A percentile compares a stretch with the other conserved stretches of the same genome.
These are phyloP conservation scores for Fusarium penzigii DNA, from an alignment of 2,329 filamentous ascomycete species.

Conservation along the genomic window DNA sequence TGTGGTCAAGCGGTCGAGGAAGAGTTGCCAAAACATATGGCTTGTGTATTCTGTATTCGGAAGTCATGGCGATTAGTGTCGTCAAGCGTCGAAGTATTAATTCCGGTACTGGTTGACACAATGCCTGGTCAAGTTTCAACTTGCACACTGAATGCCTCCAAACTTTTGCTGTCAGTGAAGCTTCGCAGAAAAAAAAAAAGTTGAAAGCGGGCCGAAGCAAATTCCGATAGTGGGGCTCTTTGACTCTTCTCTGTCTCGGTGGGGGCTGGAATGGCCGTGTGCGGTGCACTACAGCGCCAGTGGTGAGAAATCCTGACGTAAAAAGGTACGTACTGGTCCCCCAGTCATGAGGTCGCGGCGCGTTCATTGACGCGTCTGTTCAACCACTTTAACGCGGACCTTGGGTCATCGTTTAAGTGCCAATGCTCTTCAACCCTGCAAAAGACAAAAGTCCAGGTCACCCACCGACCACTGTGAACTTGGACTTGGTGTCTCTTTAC, in stretches of 20 bases:
- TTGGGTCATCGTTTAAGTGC: conserved; percentile 6
- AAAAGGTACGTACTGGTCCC: conserved; percentile 19
- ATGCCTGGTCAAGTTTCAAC: conserved; percentile 20
- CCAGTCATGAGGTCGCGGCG: conserved; percentile 5
- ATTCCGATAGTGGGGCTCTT: conserved; percentile 36
- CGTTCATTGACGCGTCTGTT: conserved; percentile 24
- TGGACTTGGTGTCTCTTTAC: background rate
- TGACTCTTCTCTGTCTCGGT: conserved; percentile 2
- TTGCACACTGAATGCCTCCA: conserved; percentile 16
- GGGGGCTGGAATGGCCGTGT: conserved; percentile 16
- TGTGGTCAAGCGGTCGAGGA: conserved; percentile 57
- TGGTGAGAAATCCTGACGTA: conserved; percentile 24
- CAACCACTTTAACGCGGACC: conserved; percentile 30
- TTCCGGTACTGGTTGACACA: conserved; percentile 18
- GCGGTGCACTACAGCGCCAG: background rate
- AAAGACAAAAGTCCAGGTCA: background rate
- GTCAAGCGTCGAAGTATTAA: conserved; percentile 3
- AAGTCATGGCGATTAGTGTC: conserved; percentile 47
- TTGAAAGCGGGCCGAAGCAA: conserved; percentile 34
- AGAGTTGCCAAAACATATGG: conserved; percentile 64
- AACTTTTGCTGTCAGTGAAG: conserved; percentile 21
- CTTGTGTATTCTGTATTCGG: conserved; percentile 62
- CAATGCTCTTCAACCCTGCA: background rate
- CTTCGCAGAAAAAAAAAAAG: conserved; percentile 38
- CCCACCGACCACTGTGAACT: background rate